Base-by-base conservation (phyloP, 495 filamentous ascomycete genomes). In the Penicillium dipodomyicola region DNA sequence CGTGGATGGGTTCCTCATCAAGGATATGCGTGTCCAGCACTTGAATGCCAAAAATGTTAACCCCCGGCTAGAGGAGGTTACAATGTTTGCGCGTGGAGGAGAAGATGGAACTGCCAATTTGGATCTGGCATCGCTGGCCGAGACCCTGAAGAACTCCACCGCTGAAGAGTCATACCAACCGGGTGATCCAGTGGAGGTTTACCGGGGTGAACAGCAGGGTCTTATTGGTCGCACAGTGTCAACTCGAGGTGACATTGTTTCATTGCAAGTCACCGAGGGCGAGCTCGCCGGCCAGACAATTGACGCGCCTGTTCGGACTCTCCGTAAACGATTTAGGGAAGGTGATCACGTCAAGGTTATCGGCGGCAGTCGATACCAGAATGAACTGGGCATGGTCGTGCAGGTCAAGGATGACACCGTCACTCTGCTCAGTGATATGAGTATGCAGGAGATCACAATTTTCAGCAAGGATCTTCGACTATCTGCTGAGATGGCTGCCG, bases 321-420 rank as follows among this genome's bases (percentile, higher is more conserved):
- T 99, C 2, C 89, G 95, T 56, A 99, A 99, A 73, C 82, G 87
- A 32, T 99, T 99, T 82, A 84, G 79, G 54, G 84, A 90, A 56
- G 95, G 95, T 77, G 94, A 99, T 67, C 95, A 99, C 68, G 95
- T 97, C 77, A 97, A 97, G 72, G 93, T 98, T 58, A 96, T 97
- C 65, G 92, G 94, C 41, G 93, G 92, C 32, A 96, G 92, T 71
- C 87, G 90, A 51, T 97, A 88, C 68, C 82, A 87, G 52, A 94
- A 97, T 62, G 95, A 97, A 72, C 84, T 96, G 45, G 95, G 95
- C 65, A 96, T 97, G 88, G 92, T 99, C 12, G 90, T 96, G 43
- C 87, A 90, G 68, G 94, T 96, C 58, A 85, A 83, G 57, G 88
- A 92, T 29, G 95, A 97, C 68, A 84, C 87, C 20, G 92, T 99